A percentile compares a stretch with the other conserved stretches of the same genome.
Conservation (phyloP, 352 stramenopile species). For the Pythium vanterpoolii region DNA sequence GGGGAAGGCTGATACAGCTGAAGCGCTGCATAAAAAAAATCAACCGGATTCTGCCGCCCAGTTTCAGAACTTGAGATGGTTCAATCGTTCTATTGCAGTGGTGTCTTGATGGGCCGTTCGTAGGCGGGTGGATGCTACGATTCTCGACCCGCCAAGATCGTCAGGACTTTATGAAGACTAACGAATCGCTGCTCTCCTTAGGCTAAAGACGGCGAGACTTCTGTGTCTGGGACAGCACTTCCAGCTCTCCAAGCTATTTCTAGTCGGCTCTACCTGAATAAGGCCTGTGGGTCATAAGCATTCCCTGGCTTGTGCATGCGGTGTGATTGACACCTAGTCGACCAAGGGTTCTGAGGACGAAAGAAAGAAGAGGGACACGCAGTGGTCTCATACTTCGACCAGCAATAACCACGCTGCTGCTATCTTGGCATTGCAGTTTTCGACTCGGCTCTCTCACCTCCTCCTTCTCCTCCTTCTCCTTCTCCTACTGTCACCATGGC, state of each 20-base stretch:
- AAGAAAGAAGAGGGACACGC: neutral
- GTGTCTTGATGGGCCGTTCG: no score
- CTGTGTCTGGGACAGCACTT: neutral
- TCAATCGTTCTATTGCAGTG: neutral
- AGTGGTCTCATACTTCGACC: neutral
- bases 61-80: neutral
- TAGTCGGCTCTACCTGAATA: no score
- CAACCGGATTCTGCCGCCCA: neutral
- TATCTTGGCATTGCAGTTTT: slow-evolving; percentile 19
- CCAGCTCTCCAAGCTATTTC: neutral
- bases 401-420: no score
- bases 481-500: slow-evolving; percentile 8
- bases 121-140: no score
- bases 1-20: no score
- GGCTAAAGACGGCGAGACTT: neutral
- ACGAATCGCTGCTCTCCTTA: neutral
- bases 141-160: neutral
- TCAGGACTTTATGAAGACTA: neutral
- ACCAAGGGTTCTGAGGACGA: neutral
- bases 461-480: neutral
- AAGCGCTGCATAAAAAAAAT: neutral
- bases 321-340: neutral
- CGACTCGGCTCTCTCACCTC: neutral
- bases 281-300: no score
- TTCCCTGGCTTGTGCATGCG: neutral